Evolutionary conservation across 169 alveolate species (phyloP).

Genomic region (Eimeria sp.): DNA sequence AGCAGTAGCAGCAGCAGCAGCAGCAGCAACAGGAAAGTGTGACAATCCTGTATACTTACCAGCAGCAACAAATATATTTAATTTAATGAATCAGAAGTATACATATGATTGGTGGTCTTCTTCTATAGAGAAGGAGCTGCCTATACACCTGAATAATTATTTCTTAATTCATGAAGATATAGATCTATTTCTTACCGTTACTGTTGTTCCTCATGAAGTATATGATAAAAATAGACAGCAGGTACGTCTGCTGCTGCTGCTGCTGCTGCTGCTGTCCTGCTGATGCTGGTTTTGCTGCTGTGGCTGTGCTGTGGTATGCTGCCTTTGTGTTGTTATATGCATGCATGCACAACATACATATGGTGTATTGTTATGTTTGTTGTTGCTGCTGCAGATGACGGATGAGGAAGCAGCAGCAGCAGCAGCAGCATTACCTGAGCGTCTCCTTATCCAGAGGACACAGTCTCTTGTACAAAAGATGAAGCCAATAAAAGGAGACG

Average conservation of each 20-base stretch:
- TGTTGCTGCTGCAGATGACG: neutral
- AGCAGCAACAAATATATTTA: neutral
- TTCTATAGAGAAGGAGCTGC: neutral
- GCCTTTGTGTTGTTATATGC: neutral
- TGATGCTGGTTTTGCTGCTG: neutral
- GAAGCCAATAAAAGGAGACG: neutral
- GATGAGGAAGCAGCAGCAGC: neutral
- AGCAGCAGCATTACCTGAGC: constrained; percentile 32
- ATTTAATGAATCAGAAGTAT: neutral
- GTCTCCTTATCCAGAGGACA: constrained; percentile 24
- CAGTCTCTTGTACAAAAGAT: constrained; percentile 53
- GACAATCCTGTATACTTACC: neutral
- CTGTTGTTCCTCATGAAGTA: constrained; percentile 32
- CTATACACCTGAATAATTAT: neutral
- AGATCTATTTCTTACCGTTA: neutral
- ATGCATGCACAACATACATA: too few species aligned
- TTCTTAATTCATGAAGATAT: neutral
- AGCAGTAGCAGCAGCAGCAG: constrained; percentile 6
- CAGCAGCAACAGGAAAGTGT: neutral
- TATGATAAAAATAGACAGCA: neutral
- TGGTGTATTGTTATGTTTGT: neutral
- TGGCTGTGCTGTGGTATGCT: neutral
- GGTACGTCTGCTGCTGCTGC: neutral
- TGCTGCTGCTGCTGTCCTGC: neutral
- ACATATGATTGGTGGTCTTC: constrained; percentile 37